phyloP scores from a whole-genome alignment of 1,139 yeast species.

The Debaryomyces fabryi region DNA sequence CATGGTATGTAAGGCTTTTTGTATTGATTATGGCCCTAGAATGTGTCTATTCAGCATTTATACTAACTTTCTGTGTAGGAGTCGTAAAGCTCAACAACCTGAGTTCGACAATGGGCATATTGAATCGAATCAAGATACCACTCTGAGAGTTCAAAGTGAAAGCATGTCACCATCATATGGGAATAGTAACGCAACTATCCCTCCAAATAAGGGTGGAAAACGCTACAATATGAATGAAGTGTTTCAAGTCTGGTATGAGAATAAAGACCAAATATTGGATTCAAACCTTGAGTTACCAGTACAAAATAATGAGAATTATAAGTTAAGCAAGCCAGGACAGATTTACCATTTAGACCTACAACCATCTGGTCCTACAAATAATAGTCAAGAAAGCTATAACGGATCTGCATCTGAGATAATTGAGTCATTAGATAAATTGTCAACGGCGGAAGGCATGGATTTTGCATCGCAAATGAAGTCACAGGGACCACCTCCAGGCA shows the following conservation, averaged over 20 bases:
- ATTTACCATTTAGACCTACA: slow-evolving; percentile 43
- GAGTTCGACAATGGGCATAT: slow-evolving; percentile 9
- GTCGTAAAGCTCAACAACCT: slow-evolving; percentile 13
- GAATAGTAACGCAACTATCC: slow-evolving; percentile 25
- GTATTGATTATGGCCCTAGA: neutral
- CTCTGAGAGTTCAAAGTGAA: neutral
- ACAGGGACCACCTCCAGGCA: slow-evolving; percentile 25
- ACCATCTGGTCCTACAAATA: slow-evolving; percentile 9
- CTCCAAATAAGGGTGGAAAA: slow-evolving; percentile 41
- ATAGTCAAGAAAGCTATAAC: neutral
- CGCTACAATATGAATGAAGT: slow-evolving; percentile 56
- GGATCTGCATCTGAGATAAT: slow-evolving; percentile 2
- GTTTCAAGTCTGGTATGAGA: slow-evolving; percentile 53
- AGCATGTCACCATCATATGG: neutral
- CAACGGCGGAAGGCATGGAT: slow-evolving; percentile 11
- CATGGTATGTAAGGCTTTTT: slow-evolving; percentile 19
- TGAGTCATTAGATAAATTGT: slow-evolving; percentile 15
- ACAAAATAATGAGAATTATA: slow-evolving; percentile 33
- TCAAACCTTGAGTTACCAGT: slow-evolving; percentile 27
- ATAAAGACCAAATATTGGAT: slow-evolving; percentile 39
- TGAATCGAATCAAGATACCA: slow-evolving; percentile 4
- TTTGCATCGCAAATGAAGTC: slow-evolving; percentile 7
- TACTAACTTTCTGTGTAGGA: slow-evolving; percentile 12
- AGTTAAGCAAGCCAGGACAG: slow-evolving; percentile 31
- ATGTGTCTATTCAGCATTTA: neutral